phyloP scores from a whole-genome alignment of 2,329 filamentous ascomycete genomes.

The Alternaria incomplexa region DNA sequence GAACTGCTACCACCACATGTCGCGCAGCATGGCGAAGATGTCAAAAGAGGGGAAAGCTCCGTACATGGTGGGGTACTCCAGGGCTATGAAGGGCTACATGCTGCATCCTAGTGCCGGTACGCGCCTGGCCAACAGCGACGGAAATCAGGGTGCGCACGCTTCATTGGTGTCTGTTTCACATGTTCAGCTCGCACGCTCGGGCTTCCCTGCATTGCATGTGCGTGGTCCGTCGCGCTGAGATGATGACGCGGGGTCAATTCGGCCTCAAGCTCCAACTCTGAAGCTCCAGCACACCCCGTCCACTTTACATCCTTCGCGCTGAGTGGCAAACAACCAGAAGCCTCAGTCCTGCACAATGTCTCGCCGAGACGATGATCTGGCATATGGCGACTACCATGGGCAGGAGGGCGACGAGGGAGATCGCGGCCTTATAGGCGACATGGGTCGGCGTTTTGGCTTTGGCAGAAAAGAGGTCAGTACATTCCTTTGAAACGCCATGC shows the following conservation, averaged over 20 bases:
- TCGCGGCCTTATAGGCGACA: constrained; percentile 60
- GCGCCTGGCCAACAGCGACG: neutral
- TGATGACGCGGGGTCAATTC: constrained; percentile 25
- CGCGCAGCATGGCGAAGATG: neutral
- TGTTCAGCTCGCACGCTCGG: constrained; percentile 5
- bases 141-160: neutral
- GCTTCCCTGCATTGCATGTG: constrained; percentile 3
- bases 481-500: constrained; percentile 21
- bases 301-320: neutral
- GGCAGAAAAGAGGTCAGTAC: constrained; percentile 41
- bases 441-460: constrained; percentile 55
- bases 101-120: neutral
- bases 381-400: constrained; percentile 61
- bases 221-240: constrained; percentile 16
- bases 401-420: constrained; percentile 50
- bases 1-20: neutral
- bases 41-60: neutral
- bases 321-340: constrained; percentile 5
- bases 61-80: neutral
- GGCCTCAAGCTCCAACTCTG: constrained; percentile 10
- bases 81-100: neutral
- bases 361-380: constrained; percentile 58
- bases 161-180: constrained; percentile 1
- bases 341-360: constrained; percentile 36
- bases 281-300: constrained; percentile 5